Evolutionary conservation across 306 rosid genomes (phyloP).

Genomic region (Arachis stenosperma): DNA sequence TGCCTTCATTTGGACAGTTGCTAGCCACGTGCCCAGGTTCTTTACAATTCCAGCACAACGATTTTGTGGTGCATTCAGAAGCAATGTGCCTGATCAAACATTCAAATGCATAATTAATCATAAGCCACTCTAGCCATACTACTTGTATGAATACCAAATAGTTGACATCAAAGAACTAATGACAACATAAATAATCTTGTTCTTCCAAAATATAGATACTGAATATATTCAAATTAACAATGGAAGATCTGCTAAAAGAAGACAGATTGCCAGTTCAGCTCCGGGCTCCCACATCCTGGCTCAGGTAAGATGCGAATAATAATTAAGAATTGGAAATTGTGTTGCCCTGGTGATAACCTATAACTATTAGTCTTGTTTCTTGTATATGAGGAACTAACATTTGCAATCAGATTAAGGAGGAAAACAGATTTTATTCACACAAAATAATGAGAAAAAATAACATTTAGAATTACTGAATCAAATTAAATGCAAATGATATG

Average conservation of each 20-base stretch:
- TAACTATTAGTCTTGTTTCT: neutral
- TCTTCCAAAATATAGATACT: constrained; percentile 4
- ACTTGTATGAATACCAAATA: constrained; percentile 6
- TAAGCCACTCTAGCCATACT: neutral
- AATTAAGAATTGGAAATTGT: neutral
- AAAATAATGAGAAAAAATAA: neutral
- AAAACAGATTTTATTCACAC: neutral
- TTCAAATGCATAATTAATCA: constrained; percentile 3
- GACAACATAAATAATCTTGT: neutral
- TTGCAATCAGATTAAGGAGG: constrained; percentile 7
- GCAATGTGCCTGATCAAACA: constrained; percentile 81
- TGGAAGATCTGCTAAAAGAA: constrained; percentile 23
- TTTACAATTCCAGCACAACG: constrained; percentile 96
- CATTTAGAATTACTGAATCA: neutral
- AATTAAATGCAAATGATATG: neutral
- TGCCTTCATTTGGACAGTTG: constrained; percentile 90
- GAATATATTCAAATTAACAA: constrained; percentile 21
- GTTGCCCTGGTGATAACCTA: neutral
- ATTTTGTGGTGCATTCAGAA: constrained; percentile 92
- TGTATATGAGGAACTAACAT: constrained; percentile 8
- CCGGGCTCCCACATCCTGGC: neutral
- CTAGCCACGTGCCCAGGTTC: constrained; percentile 99
- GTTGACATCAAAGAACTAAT: neutral
- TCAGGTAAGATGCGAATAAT: neutral
- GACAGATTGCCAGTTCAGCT: neutral